These are phyloP conservation scores for Phylloporus rhodoxanthus DNA, from an alignment of 768 basidiomycete species.

Conservation along the genomic window DNA sequence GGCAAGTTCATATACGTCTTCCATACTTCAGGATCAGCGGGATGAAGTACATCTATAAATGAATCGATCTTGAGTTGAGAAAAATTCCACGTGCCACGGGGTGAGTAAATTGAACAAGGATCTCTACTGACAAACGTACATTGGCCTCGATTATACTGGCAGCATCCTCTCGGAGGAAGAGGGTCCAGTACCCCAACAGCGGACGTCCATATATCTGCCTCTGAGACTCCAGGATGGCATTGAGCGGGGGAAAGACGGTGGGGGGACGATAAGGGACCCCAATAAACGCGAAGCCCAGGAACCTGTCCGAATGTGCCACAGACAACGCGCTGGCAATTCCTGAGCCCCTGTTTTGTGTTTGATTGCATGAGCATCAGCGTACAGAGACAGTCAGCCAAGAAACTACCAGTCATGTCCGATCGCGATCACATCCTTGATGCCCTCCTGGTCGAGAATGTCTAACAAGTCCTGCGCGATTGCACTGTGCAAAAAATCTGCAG, in stretches of 20 bases:
- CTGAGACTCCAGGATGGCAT: slow-evolving; percentile 22
- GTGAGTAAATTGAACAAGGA: background rate
- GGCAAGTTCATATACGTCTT: slow-evolving; percentile 31
- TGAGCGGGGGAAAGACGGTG: slow-evolving; percentile 21
- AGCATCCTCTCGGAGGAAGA: slow-evolving; percentile 29
- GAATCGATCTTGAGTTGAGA: slow-evolving; percentile 32
- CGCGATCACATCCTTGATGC: slow-evolving; percentile 27
- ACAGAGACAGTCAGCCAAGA: background rate
- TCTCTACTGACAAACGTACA: slow-evolving; percentile 23
- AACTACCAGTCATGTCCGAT: slow-evolving; percentile 42
- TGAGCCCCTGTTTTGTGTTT: slow-evolving; percentile 32
- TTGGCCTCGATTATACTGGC: slow-evolving; percentile 30
- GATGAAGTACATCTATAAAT: slow-evolving; percentile 32
- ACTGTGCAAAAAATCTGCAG: slow-evolving; percentile 23
- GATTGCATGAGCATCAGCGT: too few species aligned
- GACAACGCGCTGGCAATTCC: slow-evolving; percentile 32
- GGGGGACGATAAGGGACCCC: slow-evolving; percentile 32
- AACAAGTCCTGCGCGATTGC: slow-evolving; percentile 30
- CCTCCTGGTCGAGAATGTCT: slow-evolving; percentile 36
- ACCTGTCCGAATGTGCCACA: slow-evolving; percentile 35
- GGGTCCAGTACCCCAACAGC: slow-evolving; percentile 40
- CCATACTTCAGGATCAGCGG: slow-evolving; percentile 33
- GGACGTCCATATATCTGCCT: slow-evolving; percentile 32
- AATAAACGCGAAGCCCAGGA: slow-evolving; percentile 36
- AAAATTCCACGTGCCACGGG: too few species aligned